Base-by-base conservation (phyloP, 2,329 filamentous ascomycete genomes). In the Erysiphe neolycopersici region DNA sequence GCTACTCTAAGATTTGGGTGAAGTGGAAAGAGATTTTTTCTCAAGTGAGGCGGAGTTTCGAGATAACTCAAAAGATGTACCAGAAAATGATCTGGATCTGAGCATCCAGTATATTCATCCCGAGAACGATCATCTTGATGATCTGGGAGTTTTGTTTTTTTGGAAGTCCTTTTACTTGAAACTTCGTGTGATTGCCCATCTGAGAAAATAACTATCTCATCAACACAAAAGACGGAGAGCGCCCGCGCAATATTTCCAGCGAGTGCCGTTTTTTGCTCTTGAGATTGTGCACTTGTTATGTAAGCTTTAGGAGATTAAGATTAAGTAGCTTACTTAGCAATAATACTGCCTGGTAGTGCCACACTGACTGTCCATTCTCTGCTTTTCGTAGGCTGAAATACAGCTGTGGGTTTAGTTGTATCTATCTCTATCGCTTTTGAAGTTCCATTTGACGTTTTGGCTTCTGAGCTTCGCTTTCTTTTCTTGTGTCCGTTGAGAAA, bases 191-290 rank as follows among this genome's bases (percentile, higher is more conserved):
- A 38, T 44, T 66, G 61, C n/a, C 66, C 68, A 59, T 91, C 83
- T 54, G 87, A 74, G 58, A 79, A 92, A 44, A 92, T 63, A 42
- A 92, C 67, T 29, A 91, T 67, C 60, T 92, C 83, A 56, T 92
- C 83, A 50, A 92, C 69, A 53, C 72, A 77, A 61, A 89, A 91
- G 48, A 91, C 76, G 47, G 80, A 78, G 43, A 83, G 68, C 31
- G 81, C 80, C 43, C 83, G 79, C 5, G 82, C 82, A 43, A 92
- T 75, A 49, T 78, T 75, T 8, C 78, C 79, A 1, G 76, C 77
- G 41, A 79, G 65, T 41, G 69, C 67, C 32, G 77, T 82, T 56
- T 82, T 77, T 55, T 81, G 75, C 47, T 91, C 81, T 48, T 54
- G 53, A 29, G 51, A 47, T 53, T 57, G 53, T 14, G 51, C 50